These are phyloP conservation scores for Suillus clintonianus DNA, from an alignment of 768 basidiomycete species.

Conservation along the genomic window DNA sequence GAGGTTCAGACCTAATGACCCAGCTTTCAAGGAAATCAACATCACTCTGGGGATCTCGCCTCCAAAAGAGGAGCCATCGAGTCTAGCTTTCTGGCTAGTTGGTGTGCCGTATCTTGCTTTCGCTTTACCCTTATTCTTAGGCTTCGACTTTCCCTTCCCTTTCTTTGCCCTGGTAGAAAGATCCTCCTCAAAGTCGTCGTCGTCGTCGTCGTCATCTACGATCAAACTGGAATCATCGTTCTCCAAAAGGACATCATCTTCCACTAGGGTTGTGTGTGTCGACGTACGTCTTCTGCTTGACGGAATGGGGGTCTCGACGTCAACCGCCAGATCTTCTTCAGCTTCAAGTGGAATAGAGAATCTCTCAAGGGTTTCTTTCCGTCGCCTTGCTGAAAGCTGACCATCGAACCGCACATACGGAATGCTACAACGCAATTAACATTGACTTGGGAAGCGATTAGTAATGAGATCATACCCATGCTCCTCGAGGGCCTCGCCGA, in stretches of 20 bases:
- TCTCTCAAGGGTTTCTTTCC: slow-evolving; percentile 73
- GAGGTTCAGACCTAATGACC: slow-evolving; percentile 84
- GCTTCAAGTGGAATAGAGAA: slow-evolving; percentile 71
- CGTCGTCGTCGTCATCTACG: slow-evolving; percentile 19
- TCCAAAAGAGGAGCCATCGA: slow-evolving; percentile 22
- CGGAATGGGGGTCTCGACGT: slow-evolving; percentile 16
- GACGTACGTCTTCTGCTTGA: slow-evolving; percentile 7
- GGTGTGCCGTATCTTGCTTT: slow-evolving; percentile 28
- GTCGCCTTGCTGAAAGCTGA: slow-evolving; percentile 76
- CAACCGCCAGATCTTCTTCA: slow-evolving; percentile 19
- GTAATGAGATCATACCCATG: slow-evolving; percentile 46
- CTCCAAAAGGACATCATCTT: slow-evolving; percentile 16
- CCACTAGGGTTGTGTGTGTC: slow-evolving; percentile 5
- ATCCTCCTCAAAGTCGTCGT: slow-evolving; percentile 31
- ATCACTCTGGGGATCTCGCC: slow-evolving; percentile 71
- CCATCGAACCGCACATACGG: slow-evolving; percentile 83
- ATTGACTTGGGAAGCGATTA: slow-evolving; percentile 1
- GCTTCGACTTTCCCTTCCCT: slow-evolving; percentile 34
- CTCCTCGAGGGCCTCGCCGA: slow-evolving; percentile 66
- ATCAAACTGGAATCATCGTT: slow-evolving; percentile 40
- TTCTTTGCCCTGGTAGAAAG: slow-evolving; percentile 34
- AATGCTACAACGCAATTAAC: slow-evolving; percentile 48
- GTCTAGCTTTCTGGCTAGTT: slow-evolving; percentile 10
- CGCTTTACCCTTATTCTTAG: slow-evolving; percentile 42
- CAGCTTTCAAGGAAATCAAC: slow-evolving; percentile 86